phyloP scores from a whole-genome alignment of 768 basidiomycete genomes.

The Daedaleopsis nitida region DNA sequence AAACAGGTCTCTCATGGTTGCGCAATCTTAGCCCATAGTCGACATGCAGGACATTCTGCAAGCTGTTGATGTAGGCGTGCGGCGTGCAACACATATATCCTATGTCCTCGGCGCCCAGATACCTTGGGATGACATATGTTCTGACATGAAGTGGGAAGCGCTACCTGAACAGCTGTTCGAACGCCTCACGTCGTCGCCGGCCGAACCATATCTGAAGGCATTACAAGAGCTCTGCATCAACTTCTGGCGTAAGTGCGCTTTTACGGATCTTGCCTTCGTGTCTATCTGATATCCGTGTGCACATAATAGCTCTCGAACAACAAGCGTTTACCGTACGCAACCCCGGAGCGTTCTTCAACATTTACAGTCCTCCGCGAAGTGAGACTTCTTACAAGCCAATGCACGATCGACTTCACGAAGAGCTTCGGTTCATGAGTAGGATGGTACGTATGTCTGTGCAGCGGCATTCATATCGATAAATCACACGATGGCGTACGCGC shows the following conservation, averaged over 20 bases:
- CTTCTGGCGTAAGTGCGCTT: slow-evolving; percentile 77
- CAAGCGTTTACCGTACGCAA: slow-evolving; percentile 80
- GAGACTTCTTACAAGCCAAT: slow-evolving; percentile 67
- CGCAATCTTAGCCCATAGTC: too few relatives aligned
- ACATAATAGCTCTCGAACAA: slow-evolving; percentile 71
- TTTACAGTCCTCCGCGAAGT: slow-evolving; percentile 82
- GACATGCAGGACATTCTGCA: too few relatives aligned
- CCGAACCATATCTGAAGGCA: slow-evolving; percentile 73
- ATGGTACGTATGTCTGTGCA: slow-evolving; percentile 45
- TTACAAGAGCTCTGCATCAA: slow-evolving; percentile 90
- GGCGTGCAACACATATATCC: not conserved
- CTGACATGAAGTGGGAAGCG: slow-evolving; percentile 44
- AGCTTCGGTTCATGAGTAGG: slow-evolving; percentile 75
- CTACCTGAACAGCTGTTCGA: slow-evolving; percentile 79
- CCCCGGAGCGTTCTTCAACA: slow-evolving; percentile 83
- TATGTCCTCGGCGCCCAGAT: slow-evolving; percentile 4
- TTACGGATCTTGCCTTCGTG: slow-evolving; percentile 13
- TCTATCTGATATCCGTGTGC: not conserved
- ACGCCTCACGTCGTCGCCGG: slow-evolving; percentile 71
- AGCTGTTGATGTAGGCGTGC: not conserved
- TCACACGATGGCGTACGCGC: not conserved
- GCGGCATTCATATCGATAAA: not conserved
- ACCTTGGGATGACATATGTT: not conserved
- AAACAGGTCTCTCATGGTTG: too few relatives aligned
- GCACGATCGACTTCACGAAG: slow-evolving; percentile 81